phyloP scores from a whole-genome alignment of 345 rosid species.

The Eucalyptus pauciflora region DNA sequence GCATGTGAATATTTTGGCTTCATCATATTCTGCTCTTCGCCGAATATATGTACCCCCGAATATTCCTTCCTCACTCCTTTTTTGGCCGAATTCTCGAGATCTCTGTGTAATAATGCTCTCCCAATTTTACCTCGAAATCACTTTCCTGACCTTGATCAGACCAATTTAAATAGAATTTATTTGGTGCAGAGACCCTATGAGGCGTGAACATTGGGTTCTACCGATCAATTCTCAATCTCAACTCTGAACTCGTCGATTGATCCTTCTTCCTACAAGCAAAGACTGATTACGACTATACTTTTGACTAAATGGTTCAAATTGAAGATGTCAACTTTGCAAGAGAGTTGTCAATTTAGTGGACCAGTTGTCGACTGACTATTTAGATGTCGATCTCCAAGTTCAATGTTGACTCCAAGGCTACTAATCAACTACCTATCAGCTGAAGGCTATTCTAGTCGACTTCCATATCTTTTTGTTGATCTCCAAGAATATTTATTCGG shows the following conservation, averaged over 20 bases:
- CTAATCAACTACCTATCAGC: neutral
- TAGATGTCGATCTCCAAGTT: too few species aligned
- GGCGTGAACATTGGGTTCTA: neutral
- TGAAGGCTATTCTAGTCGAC: neutral
- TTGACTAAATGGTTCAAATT: neutral
- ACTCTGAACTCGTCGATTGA: neutral
- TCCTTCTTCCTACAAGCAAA: neutral
- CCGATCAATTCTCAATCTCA: neutral
- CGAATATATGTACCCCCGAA: neutral
- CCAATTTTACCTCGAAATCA: neutral
- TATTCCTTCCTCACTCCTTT: neutral
- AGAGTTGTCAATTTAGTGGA: neutral
- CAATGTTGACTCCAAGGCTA: too few species aligned
- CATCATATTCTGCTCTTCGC: neutral
- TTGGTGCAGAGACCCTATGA: neutral
- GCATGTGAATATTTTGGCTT: neutral
- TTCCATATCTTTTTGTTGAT: neutral
- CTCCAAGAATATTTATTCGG: neutral
- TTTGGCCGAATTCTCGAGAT: neutral
- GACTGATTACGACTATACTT: neutral
- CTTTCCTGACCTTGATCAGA: neutral
- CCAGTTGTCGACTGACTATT: neutral
- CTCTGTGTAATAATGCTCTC: neutral
- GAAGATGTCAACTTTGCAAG: neutral
- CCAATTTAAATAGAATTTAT: neutral